A percentile compares a stretch with the other conserved stretches of the same genome.
Conservation (phyloP, 176 grass and related monocot genomes). For the Secale cereale region DNA sequence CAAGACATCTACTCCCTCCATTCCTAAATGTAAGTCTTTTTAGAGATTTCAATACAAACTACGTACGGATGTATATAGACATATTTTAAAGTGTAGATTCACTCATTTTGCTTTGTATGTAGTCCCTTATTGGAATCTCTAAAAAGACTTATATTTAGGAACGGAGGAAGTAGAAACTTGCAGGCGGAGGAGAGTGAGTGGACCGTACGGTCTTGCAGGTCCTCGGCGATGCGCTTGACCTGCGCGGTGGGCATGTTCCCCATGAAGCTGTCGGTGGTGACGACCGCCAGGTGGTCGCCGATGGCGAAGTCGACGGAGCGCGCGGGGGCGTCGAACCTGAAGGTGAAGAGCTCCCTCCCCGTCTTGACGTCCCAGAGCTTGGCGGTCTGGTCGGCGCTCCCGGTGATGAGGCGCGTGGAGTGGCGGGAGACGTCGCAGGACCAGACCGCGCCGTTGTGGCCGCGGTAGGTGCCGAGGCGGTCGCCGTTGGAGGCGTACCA, state of each 20-base stretch:
- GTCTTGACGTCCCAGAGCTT: constrained; percentile 88
- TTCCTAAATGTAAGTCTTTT: too few relatives aligned
- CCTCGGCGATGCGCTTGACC: constrained; percentile 71
- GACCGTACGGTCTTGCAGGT: constrained; percentile 52
- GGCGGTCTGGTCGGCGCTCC: constrained; percentile 72
- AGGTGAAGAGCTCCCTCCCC: constrained; percentile 68
- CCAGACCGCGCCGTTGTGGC: constrained; percentile 94
- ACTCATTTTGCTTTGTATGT: too few relatives aligned
- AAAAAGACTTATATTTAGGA: too few relatives aligned
- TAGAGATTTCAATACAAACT: too few relatives aligned
- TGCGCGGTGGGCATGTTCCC: constrained; percentile 67
- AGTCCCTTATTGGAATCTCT: too few relatives aligned
- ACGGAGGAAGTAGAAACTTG: too few relatives aligned
- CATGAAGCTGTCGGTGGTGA: constrained; percentile 92
- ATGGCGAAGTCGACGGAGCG: constrained; percentile 70
- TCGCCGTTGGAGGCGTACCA: constrained; percentile 89
- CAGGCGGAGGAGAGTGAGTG: not conserved
- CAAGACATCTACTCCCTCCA: not conserved
- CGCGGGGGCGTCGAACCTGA: constrained; percentile 71
- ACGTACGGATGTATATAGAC: too few relatives aligned
- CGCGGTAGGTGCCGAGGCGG: constrained; percentile 81
- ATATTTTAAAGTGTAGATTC: too few relatives aligned
- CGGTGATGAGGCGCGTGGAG: constrained; percentile 67
- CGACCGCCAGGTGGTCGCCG: constrained; percentile 60
- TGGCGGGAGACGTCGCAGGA: constrained; percentile 88